These are phyloP conservation scores for Cladosporium sp. DNA, from an alignment of 2,329 filamentous ascomycete species.

Conservation along the genomic window DNA sequence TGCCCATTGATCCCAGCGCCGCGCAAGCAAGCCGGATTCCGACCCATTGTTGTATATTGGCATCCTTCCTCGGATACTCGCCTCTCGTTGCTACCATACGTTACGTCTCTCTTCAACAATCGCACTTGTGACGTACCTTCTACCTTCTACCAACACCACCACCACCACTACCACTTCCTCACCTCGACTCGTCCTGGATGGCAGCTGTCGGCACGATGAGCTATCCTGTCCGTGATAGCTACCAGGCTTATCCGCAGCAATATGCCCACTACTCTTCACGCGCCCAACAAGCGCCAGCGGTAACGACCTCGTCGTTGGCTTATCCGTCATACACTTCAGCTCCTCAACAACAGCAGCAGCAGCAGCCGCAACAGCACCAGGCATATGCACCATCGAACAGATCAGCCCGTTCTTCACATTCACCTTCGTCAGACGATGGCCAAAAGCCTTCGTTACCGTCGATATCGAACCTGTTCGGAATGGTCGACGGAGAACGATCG, in stretches of 20 bases:
- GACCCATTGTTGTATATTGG: conserved; percentile 15
- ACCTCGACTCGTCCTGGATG: conserved; percentile 27
- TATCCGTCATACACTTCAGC: conserved; percentile 29
- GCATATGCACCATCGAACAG: conserved; percentile 23
- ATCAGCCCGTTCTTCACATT: conserved; percentile 28
- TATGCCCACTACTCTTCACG: conserved; percentile 33
- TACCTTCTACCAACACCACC: background rate
- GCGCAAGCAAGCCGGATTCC: conserved; percentile 15
- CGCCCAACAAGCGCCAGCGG: conserved; percentile 27
- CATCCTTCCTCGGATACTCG: conserved; percentile 15
- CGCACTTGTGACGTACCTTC: conserved; percentile 12
- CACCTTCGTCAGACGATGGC: conserved; percentile 33
- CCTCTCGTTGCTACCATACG: conserved; percentile 22
- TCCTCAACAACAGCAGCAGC: conserved; percentile 15
- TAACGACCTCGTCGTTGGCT: conserved; percentile 26
- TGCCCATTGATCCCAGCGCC: conserved; percentile 20
- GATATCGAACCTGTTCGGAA: conserved; percentile 84
- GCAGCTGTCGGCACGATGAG: conserved; percentile 36
- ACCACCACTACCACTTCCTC: background rate
- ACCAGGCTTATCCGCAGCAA: conserved; percentile 33
- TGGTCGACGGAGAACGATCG: conserved; percentile 71
- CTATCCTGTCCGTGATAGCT: conserved; percentile 32
- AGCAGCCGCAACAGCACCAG: conserved; percentile 15
- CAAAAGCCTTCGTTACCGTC: conserved; percentile 85
- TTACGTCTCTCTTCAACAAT: conserved; percentile 18